A percentile compares a stretch with the other conserved stretches of the same genome.
phyloP scores from a whole-genome alignment of 1,284 basidiomycete genomes.

The Puccinia novopanici region DNA sequence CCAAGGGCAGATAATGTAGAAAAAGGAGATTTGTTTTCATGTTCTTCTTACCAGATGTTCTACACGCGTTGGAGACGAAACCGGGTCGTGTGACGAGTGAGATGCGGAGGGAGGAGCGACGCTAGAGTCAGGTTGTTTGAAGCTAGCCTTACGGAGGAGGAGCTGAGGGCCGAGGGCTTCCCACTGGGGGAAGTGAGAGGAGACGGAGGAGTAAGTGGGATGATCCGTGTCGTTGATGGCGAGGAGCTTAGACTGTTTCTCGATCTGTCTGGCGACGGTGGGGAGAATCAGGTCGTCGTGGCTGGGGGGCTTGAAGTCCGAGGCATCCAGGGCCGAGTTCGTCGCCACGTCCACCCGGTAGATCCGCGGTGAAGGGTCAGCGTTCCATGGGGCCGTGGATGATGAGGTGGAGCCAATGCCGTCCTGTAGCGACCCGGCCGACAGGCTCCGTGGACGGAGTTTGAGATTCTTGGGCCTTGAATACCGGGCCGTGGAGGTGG shows the following conservation, averaged over 20 bases:
- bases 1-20: background rate
- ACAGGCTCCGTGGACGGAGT: slow-evolving; percentile 29
- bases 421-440: slow-evolving; percentile 15
- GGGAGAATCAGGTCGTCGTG: slow-evolving; percentile 48
- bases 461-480: background rate
- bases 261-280: slow-evolving; percentile 43
- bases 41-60: background rate
- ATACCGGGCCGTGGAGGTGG: no score
- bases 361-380: slow-evolving; percentile 37
- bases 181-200: slow-evolving; percentile 28
- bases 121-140: background rate
- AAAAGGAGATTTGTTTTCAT: background rate
- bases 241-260: slow-evolving; percentile 18
- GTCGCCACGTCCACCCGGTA: slow-evolving; percentile 30
- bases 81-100: background rate
- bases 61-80: background rate
- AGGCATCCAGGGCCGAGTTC: background rate
- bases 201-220: slow-evolving; percentile 8
- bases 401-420: background rate
- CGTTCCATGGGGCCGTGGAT: slow-evolving; percentile 18
- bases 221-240: background rate
- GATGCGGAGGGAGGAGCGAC: background rate
- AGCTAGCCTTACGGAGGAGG: slow-evolving; percentile 2
- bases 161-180: slow-evolving; percentile 19
- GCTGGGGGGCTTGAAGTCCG: slow-evolving; percentile 15